phyloP scores from a whole-genome alignment of 495 filamentous ascomycete species.

The Eremomyces bilateralis region DNA sequence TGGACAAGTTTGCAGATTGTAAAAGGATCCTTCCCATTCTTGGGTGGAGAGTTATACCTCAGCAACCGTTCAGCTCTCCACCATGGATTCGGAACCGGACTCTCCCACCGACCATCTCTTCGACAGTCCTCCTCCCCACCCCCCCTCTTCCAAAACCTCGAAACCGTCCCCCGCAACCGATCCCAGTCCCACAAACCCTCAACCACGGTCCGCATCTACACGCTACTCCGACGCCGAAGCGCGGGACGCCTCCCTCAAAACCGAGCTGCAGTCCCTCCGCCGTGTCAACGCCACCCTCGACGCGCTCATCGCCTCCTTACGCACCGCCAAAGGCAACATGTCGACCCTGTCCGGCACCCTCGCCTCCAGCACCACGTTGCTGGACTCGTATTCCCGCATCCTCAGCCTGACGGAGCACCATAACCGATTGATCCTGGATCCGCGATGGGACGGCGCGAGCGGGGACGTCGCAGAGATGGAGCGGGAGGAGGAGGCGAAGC shows the following conservation, averaged over 20 bases:
- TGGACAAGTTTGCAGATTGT: not conserved
- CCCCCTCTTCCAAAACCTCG: constrained; percentile 6
- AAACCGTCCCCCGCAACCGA: constrained; percentile 6
- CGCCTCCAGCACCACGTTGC: constrained; percentile 68
- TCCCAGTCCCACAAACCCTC: constrained; percentile 24
- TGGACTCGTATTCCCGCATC: constrained; percentile 90
- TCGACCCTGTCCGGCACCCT: constrained; percentile 76
- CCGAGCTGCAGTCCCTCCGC: constrained; percentile 60
- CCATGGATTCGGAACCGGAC: constrained; percentile 36
- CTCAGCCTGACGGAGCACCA: constrained; percentile 94
- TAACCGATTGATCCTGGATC: constrained; percentile 72
- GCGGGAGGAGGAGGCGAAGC: constrained; percentile 33
- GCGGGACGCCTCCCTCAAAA: constrained; percentile 48
- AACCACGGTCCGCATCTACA: constrained; percentile 21
- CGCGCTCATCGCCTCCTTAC: constrained; percentile 55
- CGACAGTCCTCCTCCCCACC: not conserved
- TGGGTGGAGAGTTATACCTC: constrained; percentile 7
- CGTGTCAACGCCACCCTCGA: constrained; percentile 78
- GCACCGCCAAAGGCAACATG: constrained; percentile 78
- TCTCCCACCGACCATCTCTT: constrained; percentile 57
- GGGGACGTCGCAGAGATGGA: constrained; percentile 70
- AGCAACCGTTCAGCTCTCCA: constrained; percentile 7
- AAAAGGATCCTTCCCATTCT: not conserved
- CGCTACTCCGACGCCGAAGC: constrained; percentile 44
- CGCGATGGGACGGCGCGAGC: constrained; percentile 70